Conservation (phyloP, 2,329 filamentous ascomycete genomes). For the Aureobasidium leucospermi region DNA sequence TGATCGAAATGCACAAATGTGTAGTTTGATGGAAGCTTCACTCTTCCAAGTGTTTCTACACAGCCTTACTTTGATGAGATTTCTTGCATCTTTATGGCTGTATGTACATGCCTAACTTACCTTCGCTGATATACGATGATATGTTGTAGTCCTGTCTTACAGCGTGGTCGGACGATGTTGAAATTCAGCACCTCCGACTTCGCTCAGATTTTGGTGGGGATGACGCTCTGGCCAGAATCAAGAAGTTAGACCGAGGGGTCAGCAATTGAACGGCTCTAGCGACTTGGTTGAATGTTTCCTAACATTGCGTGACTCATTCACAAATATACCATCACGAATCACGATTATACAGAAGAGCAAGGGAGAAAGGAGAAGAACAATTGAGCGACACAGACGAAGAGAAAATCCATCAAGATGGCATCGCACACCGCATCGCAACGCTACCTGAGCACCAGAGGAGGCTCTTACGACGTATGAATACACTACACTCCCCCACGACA, state of each 20-base stretch:
- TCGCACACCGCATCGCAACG: constrained; percentile 49
- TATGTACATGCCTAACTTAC: too few species aligned
- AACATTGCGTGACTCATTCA: not conserved
- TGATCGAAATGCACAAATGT: too few species aligned
- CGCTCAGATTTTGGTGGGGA: constrained; percentile 4
- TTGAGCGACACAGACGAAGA: not conserved
- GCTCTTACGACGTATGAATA: constrained; percentile 51
- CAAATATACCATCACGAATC: not conserved
- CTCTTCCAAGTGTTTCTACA: too few species aligned
- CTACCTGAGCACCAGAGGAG: constrained; percentile 57
- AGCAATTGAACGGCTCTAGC: constrained; percentile 1
- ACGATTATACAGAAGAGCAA: not conserved
- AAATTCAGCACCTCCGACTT: not conserved
- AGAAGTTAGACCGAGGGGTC: constrained; percentile 6
- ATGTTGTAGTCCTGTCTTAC: too few species aligned
- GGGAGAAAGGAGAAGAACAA: not conserved
- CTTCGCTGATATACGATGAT: too few species aligned
- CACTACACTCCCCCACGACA: not conserved
- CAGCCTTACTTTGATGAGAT: too few species aligned
- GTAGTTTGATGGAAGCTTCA: too few species aligned
- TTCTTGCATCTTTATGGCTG: too few species aligned
- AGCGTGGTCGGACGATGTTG: not conserved
- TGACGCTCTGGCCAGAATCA: constrained; percentile 9
- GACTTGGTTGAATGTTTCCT: not conserved
- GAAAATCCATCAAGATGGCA: constrained; percentile 17